Percentiles rank a stretch among this genome's conserved stretches.
These are phyloP conservation scores for Blastobotrys serpentis DNA, from an alignment of 1,139 yeast genomes.

Conservation along the genomic window DNA sequence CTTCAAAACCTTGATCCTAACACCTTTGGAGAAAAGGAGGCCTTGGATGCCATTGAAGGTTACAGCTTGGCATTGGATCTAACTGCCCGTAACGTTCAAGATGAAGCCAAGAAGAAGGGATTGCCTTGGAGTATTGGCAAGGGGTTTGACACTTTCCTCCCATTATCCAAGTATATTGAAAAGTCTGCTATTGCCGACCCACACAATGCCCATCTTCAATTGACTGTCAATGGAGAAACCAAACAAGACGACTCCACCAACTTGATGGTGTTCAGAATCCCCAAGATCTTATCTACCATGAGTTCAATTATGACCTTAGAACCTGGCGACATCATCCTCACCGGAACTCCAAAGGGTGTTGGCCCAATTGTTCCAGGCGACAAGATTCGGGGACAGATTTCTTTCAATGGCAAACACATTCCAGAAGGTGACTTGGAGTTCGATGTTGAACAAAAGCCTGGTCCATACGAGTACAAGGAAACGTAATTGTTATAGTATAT, in stretches of 20 bases:
- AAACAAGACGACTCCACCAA: conserved; percentile 78
- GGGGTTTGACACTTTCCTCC: conserved; percentile 94
- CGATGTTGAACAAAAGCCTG: conserved; percentile 67
- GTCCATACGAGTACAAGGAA: conserved; percentile 62
- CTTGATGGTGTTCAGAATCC: conserved; percentile 87
- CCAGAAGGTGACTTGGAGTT: conserved; percentile 52
- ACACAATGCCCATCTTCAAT: conserved; percentile 62
- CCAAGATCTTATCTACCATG: conserved; percentile 74
- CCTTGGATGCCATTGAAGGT: conserved; percentile 74
- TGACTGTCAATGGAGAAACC: conserved; percentile 66
- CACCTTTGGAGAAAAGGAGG: conserved; percentile 61
- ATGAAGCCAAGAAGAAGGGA: conserved; percentile 90
- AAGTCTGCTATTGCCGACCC: conserved; percentile 69
- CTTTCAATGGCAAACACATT: conserved; percentile 54
- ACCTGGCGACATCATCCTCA: conserved; percentile 85
- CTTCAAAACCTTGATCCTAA: conserved; percentile 60
- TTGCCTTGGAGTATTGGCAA: conserved; percentile 96
- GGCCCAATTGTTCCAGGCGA: conserved; percentile 82
- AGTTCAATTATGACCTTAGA: conserved; percentile 86
- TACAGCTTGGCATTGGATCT: conserved; percentile 87
- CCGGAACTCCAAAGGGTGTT: conserved; percentile 99
- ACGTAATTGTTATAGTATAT: conserved; percentile 16
- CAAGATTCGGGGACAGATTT: conserved; percentile 59
- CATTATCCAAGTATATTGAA: conserved; percentile 70
- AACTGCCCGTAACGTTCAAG: conserved; percentile 95